phyloP scores from a whole-genome alignment of 1,139 yeast genomes.

The Chernovozyma aurita region DNA sequence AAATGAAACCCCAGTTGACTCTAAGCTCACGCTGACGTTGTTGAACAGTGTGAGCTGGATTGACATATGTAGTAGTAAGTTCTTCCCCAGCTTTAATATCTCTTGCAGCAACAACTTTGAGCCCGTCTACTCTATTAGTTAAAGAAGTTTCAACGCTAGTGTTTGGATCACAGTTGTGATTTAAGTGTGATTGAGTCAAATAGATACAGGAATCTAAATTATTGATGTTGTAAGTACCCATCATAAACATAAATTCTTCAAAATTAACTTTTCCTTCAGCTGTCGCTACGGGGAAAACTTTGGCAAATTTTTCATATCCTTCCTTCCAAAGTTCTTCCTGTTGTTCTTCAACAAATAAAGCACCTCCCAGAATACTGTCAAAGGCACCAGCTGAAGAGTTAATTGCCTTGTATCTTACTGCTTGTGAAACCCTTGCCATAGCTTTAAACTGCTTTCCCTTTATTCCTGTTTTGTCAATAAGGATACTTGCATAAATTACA shows the following conservation, averaged over 20 bases:
- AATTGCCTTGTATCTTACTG: conserved; percentile 55
- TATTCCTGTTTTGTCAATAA: conserved; percentile 43
- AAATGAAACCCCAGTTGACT: conserved; percentile 82
- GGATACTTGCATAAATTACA: conserved; percentile 45
- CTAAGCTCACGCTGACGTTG: conserved; percentile 65
- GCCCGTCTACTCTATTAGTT: conserved; percentile 45
- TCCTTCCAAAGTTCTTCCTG: conserved; percentile 58
- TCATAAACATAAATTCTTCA: conserved; percentile 53
- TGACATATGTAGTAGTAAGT: conserved; percentile 64
- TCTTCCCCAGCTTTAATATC: conserved; percentile 65
- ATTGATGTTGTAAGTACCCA: conserved; percentile 74
- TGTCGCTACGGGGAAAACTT: conserved; percentile 43
- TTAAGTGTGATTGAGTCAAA: conserved; percentile 63
- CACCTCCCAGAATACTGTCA: conserved; percentile 47
- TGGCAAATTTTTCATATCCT: conserved; percentile 48
- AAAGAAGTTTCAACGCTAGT: conserved; percentile 50
- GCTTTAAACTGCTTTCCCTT: conserved; percentile 47
- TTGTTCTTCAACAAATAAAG: conserved; percentile 49
- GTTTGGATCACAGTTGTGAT: conserved; percentile 76
- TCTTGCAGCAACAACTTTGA: conserved; percentile 56
- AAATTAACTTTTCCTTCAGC: conserved; percentile 33
- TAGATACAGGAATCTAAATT: conserved; percentile 63
- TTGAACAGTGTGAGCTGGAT: conserved; percentile 58
- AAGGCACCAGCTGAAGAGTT: conserved; percentile 57
- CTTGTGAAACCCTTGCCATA: conserved; percentile 71